phyloP scores from a whole-genome alignment of 495 filamentous ascomycete genomes.

The Annulohypoxylon maeteangense region DNA sequence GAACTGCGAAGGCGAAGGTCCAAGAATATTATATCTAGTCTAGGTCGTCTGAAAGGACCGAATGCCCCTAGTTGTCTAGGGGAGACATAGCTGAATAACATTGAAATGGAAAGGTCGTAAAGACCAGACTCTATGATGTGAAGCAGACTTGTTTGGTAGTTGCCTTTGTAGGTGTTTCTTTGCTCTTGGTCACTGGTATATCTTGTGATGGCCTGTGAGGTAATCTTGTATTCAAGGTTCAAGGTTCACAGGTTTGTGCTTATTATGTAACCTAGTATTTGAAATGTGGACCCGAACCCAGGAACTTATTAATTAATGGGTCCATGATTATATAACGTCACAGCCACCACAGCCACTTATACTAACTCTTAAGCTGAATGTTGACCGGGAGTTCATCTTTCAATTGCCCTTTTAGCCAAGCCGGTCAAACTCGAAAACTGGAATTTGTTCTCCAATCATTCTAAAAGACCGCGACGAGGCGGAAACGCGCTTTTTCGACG shows the following conservation, averaged over 20 bases:
- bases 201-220: too few species aligned
- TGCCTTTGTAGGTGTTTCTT: neutral
- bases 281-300: too few species aligned
- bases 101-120: slow-evolving; percentile 8
- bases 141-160: neutral
- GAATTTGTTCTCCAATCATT: slow-evolving; percentile 40
- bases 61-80: slow-evolving; percentile 17
- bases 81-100: slow-evolving; percentile 31
- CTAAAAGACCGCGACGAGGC: slow-evolving; percentile 37
- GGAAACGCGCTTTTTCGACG: slow-evolving; percentile 37
- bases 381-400: neutral
- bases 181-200: neutral
- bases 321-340: neutral
- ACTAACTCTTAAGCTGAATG: neutral
- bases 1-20: slow-evolving; percentile 9
- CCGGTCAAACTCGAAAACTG: slow-evolving; percentile 19
- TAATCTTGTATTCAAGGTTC: too few species aligned
- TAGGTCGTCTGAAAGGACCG: slow-evolving; percentile 8
- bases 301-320: too few species aligned
- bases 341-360: slow-evolving; percentile 28
- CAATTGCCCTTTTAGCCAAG: slow-evolving; percentile 17
- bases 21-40: slow-evolving; percentile 19
- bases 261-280: slow-evolving; percentile 9
- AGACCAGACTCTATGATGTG: neutral
- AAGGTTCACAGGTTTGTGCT: neutral